phyloP scores from a whole-genome alignment of 2,329 filamentous ascomycete species.

The Pyrenophora graminea region DNA sequence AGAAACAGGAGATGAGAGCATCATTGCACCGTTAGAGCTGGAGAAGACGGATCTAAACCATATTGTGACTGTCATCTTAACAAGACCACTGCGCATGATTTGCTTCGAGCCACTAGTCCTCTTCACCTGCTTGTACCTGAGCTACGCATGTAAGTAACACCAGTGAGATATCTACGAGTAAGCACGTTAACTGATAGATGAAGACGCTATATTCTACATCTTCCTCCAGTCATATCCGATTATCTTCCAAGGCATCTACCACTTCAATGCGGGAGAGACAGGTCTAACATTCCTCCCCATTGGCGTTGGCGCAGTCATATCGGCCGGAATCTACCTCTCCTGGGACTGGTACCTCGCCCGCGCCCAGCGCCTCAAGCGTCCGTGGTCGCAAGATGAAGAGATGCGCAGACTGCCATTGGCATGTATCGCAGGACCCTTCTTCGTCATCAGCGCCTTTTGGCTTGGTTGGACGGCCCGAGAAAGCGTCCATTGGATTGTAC shows the following conservation, averaged over 20 bases:
- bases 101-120: constrained; percentile 72
- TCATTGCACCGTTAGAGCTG: constrained; percentile 66
- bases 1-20: constrained; percentile 56
- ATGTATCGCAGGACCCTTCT: constrained; percentile 68
- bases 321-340: constrained; percentile 64
- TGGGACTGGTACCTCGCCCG: constrained; percentile 66
- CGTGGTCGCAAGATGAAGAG: constrained; percentile 67
- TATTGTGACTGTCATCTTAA: constrained; percentile 70
- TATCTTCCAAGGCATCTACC: constrained; percentile 68
- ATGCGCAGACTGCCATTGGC: constrained; percentile 73
- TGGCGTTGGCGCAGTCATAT: constrained; percentile 64
- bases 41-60: constrained; percentile 62
- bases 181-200: background rate
- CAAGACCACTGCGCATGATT: constrained; percentile 75
- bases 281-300: constrained; percentile 73
- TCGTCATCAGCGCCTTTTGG: constrained; percentile 51
- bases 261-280: constrained; percentile 65
- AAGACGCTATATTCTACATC: constrained; percentile 66
- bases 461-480: constrained; percentile 48
- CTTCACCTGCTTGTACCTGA: constrained; percentile 71
- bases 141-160: constrained; percentile 57
- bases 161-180: background rate
- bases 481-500: constrained; percentile 51
- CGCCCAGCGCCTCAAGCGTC: constrained; percentile 52
- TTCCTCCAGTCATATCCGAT: constrained; percentile 74